Base-by-base conservation (phyloP, 2,329 filamentous ascomycete species). In the Pseudopyricularia javanii region DNA sequence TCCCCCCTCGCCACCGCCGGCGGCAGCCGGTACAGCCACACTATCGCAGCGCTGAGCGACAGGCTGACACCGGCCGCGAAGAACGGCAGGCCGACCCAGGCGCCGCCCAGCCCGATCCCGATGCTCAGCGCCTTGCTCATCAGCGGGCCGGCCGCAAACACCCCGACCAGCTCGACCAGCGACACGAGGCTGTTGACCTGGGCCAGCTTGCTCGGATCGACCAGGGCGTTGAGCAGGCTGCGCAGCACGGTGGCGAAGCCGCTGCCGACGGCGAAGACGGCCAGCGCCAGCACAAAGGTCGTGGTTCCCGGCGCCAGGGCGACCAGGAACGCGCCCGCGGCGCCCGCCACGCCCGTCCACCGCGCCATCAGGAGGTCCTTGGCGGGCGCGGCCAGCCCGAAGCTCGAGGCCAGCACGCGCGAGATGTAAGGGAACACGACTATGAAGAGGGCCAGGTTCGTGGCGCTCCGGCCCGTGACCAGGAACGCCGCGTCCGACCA, bases 151-250 rank as follows among this genome's bases (percentile, higher is more conserved):
- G 70, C 70, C 5, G 73, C 49, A 55, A 79, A 69, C 2, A 70
- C 57, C n/a, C 76, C 73, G 11, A 72, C 40, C 8, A 70, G 73
- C 55, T 82, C 76, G 32, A 75, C 60, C 24, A 79, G 66, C 2
- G 71, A 68, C 9, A 82, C 66, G 4, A 75, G 64, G 4, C 73
- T 75, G 59, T 80, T 82, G 24, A 80, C 64, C 0, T 73, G 72
- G 22, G 75, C 78, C 12, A 79, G 67, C 4, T 78, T 73, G 54
- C 77, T 71, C 22, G 72, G 68, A 57, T 78, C 75, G 12, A 82
- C 74, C 11, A 80, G 60, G 9, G 70, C 68, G 47, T 74, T 79
- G n/a, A 80, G 61, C 7, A 81, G 62, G 3, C 72, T 74, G 33
- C 78, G 69, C 17, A 74, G 60, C 1, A 78, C 59, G 0, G 71